Percentiles rank a stretch among this genome's conserved stretches.
Conservation (phyloP, 192 early-diverging fungal species). For the Linnemannia hyalina region DNA sequence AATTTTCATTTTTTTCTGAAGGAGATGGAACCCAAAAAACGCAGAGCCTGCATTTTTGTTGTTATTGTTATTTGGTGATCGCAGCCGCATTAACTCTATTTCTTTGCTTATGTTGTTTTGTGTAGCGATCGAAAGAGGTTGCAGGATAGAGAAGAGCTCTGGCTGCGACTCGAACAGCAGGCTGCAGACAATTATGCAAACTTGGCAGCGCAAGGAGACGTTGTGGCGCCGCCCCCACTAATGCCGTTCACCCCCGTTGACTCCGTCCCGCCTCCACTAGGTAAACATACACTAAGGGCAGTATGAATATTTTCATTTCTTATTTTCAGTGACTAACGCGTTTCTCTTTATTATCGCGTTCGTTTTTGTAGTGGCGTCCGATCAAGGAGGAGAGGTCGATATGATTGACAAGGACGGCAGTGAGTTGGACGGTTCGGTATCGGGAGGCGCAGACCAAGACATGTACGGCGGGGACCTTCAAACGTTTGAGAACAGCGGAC, state of each 20-base stretch:
- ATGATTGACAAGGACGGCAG: not conserved
- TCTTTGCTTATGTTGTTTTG: not conserved
- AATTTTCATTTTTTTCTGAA: not conserved
- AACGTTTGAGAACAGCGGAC: slow-evolving; percentile 50
- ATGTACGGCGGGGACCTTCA: slow-evolving; percentile 42
- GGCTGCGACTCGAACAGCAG: slow-evolving; percentile 77
- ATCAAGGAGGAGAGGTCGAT: slow-evolving; percentile 9
- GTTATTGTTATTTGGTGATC: not conserved
- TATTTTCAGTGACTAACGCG: not conserved
- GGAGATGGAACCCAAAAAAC: not conserved
- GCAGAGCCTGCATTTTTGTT: not conserved
- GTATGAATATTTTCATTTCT: not conserved
- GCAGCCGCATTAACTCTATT: slow-evolving; percentile 17
- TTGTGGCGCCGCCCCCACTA: slow-evolving; percentile 1
- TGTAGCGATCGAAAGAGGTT: slow-evolving; percentile 82
- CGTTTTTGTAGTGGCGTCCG: not conserved
- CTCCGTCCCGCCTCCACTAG: slow-evolving; percentile 23
- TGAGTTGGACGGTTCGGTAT: not conserved
- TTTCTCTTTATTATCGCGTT: not conserved
- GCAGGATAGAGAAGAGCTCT: slow-evolving; percentile 82
- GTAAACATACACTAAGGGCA: slow-evolving; percentile 3
- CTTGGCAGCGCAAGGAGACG: slow-evolving; percentile 16
- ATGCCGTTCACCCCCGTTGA: not conserved
- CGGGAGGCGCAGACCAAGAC: slow-evolving; percentile 10
- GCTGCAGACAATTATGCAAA: slow-evolving; percentile 38